Evolutionary conservation across 2,329 filamentous ascomycete genomes (phyloP), one percentile per base, ranked within the genome.

Genomic region (Alternaria gaisen): DNA sequence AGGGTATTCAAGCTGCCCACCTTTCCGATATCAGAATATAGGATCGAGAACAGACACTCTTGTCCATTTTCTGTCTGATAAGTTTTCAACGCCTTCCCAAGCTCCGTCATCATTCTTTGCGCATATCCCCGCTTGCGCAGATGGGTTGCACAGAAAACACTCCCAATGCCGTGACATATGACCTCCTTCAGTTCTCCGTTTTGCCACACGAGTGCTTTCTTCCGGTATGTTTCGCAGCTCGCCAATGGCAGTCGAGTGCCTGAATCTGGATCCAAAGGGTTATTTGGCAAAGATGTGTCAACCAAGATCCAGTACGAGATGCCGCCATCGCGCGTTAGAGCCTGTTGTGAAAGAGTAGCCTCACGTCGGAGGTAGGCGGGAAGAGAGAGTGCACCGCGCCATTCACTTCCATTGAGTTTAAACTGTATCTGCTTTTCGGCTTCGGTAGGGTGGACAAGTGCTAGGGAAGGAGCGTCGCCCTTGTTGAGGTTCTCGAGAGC

Each of bases 1-100:
- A 87, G n/a, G 86, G 85, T 4, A 85, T 77, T 2, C 83, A 84
- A 38, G 90, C 14, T 84, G 77, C 44, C 73, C 68, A 64, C 85
- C 84, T 67, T 82, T 20, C 94, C 92, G 65, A 96, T 93, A 71
- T 96, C 92, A 9, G 93, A 97, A 79, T 89, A 97, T 9, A 97
- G 83, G 8, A 96, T 86, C 0, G 91, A 94, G 77, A 94, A 95
- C 14, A 87, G 78, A 64, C 76, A 83, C 74, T 73, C 14, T 72
- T 46, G 65, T 5, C 80, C 76, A 42, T 65, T 65, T 53, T n/a
- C 73, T 59, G 80, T 79, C 67, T 87, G 84, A 80, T 85, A 85
- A 3, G 79, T 84, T 63, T 83, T 81, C 42, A 89, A 71, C 54
- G 79, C 81, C 52, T 81, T 79, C 4, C 85, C 88, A 36, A 95